Evolutionary conservation across 1,139 yeast species (phyloP).

Genomic region (Oligophagozyma castellii): DNA sequence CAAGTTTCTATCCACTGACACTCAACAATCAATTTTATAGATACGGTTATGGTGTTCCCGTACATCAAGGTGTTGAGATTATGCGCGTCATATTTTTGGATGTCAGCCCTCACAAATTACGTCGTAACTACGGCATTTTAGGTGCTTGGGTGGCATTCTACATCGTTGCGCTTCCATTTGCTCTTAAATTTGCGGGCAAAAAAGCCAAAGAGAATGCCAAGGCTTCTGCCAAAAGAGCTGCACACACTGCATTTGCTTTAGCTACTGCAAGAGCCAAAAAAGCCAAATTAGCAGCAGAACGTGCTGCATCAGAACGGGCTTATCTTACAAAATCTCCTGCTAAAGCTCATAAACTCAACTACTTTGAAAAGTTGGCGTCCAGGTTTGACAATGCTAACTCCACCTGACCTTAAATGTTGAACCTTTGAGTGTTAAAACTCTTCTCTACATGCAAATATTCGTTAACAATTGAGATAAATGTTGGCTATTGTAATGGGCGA

Average conservation of each 20-base stretch:
- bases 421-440: too few species aligned
- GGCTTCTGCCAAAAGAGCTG: constrained; percentile 1
- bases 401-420: too few species aligned
- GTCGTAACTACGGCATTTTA: constrained; percentile 42
- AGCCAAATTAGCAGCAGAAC: not conserved
- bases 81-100: constrained; percentile 42
- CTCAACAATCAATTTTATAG: constrained; percentile 39
- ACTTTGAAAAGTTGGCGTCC: too few species aligned
- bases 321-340: too few species aligned
- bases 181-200: constrained; percentile 23
- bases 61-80: constrained; percentile 42
- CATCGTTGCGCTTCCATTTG: constrained; percentile 31
- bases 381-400: too few species aligned
- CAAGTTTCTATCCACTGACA: constrained; percentile 47
- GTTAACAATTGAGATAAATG: too few species aligned
- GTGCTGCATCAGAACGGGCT: not conserved
- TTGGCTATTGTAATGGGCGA: too few species aligned
- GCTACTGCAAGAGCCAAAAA: not conserved
- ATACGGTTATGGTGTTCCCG: constrained; percentile 54
- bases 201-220: constrained; percentile 3
- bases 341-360: too few species aligned
- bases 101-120: constrained; percentile 42
- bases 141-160: constrained; percentile 43
- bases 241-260: not conserved
- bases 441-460: too few species aligned